Conservation (phyloP, 371 early-diverging fungal genomes). For the Apophysomyces variabilis region DNA sequence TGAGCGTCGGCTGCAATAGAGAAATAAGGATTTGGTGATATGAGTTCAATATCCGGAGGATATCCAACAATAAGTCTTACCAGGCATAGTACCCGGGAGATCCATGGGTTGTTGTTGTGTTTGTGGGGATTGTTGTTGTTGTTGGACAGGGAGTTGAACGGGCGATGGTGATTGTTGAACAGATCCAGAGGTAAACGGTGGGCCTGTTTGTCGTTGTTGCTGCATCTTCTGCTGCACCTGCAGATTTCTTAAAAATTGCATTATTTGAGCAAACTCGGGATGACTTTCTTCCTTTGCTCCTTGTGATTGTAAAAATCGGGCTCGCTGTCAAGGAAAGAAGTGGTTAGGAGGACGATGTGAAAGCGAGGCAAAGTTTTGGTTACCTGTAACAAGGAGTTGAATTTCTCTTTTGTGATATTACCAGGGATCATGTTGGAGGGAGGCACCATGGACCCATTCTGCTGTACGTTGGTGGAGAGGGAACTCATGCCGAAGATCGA, state of each 20-base stretch:
- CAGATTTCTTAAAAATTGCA: conserved; percentile 54
- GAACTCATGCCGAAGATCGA: conserved; percentile 16
- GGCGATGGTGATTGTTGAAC: conserved; percentile 13
- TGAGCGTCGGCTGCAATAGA: background rate
- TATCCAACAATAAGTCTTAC: background rate
- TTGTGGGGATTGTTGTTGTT: conserved; percentile 2
- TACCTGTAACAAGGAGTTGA: conserved; percentile 28
- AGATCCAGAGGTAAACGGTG: conserved; percentile 4
- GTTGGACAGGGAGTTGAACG: conserved; percentile 13
- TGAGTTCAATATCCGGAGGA: background rate
- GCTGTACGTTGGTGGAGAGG: conserved; percentile 19
- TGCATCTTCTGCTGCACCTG: conserved; percentile 31
- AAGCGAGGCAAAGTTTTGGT: background rate
- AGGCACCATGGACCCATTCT: conserved; percentile 17
- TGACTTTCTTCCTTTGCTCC: conserved; percentile 71
- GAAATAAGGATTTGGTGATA: background rate
- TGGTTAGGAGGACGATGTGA: background rate
- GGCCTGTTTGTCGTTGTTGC: conserved; percentile 22
- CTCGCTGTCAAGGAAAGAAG: conserved; percentile 24
- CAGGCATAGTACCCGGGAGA: conserved; percentile 7
- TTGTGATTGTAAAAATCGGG: conserved; percentile 37
- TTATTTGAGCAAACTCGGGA: conserved; percentile 64
- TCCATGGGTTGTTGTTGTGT: conserved; percentile 15
- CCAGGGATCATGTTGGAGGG: conserved; percentile 18
- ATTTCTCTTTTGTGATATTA: conserved; percentile 21